Conservation (phyloP, 306 rosid species). For the Prunus dulcis region DNA sequence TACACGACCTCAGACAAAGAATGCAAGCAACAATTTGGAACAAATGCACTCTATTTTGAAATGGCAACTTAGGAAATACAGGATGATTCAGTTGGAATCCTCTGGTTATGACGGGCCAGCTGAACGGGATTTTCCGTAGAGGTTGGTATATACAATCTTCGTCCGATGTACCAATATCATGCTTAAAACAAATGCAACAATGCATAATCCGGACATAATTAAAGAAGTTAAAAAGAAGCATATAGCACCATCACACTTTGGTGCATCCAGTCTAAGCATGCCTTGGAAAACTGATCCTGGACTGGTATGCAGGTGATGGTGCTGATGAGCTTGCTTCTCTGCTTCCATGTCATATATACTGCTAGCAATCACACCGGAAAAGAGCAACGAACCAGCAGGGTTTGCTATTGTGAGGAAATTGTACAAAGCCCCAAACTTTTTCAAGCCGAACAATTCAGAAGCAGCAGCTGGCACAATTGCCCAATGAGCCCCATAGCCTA, state of each 20-base stretch:
- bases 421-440: slow-evolving; percentile 87
- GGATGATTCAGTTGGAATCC: background rate
- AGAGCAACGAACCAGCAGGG: slow-evolving; percentile 71
- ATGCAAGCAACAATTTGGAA: slow-evolving; percentile 8
- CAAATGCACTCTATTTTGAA: background rate
- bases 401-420: slow-evolving; percentile 84
- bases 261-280: slow-evolving; percentile 30
- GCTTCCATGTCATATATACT: slow-evolving; percentile 77
- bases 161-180: slow-evolving; percentile 75
- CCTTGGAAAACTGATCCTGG: slow-evolving; percentile 39
- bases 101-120: slow-evolving; percentile 11
- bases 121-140: slow-evolving; percentile 68
- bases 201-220: slow-evolving; percentile 69
- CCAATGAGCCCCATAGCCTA: slow-evolving; percentile 98
- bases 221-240: slow-evolving; percentile 76
- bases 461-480: slow-evolving; percentile 94
- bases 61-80: background rate
- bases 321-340: slow-evolving; percentile 68
- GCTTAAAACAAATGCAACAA: slow-evolving; percentile 57
- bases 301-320: slow-evolving; percentile 19
- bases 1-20: slow-evolving; percentile 4
- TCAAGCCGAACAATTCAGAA: slow-evolving; percentile 87
- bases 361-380: slow-evolving; percentile 82
- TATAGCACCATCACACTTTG: slow-evolving; percentile 60
- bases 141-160: slow-evolving; percentile 59